Percentiles rank a stretch among this genome's conserved stretches.
Conservation (phyloP, 768 basidiomycete genomes). For the Boletus reticulatus region DNA sequence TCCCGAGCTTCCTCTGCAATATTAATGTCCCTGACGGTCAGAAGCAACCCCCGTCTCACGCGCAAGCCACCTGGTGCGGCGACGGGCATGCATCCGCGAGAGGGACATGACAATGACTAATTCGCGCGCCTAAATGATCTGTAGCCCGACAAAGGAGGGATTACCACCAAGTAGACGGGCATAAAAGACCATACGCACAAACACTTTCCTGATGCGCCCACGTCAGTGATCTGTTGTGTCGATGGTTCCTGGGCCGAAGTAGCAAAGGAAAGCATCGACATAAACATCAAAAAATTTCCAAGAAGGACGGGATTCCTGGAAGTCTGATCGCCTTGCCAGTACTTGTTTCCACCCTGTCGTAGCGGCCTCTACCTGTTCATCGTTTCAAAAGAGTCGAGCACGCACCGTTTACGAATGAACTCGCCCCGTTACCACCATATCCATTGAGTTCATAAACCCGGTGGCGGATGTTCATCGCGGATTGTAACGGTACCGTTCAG, state of each 20-base stretch:
- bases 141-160: neutral
- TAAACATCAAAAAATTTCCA: slow-evolving; percentile 13
- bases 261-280: slow-evolving; percentile 11
- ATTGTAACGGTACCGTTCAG: neutral
- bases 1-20: slow-evolving; percentile 13
- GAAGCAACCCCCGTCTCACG: neutral
- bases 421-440: neutral
- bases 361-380: neutral
- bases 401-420: slow-evolving; percentile 3
- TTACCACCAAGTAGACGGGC: neutral
- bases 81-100: neutral
- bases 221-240: slow-evolving; percentile 12
- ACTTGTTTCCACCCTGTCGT: neutral
- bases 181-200: neutral
- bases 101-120: neutral
- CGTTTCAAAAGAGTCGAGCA: neutral
- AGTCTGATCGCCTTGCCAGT: slow-evolving; percentile 13
- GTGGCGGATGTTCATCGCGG: slow-evolving; percentile 18
- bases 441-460: slow-evolving; percentile 5
- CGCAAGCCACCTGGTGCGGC: neutral
- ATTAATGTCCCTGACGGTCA: slow-evolving; percentile 13
- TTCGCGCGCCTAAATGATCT: neutral
- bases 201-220: neutral
- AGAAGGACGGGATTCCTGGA: slow-evolving; percentile 16
- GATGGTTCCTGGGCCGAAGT: slow-evolving; percentile 25